Percentiles rank a stretch among this genome's conserved stretches.
Evolutionary conservation across 108 stramenopile species (phyloP).

Genomic region (Heterococcus sp.): DNA sequence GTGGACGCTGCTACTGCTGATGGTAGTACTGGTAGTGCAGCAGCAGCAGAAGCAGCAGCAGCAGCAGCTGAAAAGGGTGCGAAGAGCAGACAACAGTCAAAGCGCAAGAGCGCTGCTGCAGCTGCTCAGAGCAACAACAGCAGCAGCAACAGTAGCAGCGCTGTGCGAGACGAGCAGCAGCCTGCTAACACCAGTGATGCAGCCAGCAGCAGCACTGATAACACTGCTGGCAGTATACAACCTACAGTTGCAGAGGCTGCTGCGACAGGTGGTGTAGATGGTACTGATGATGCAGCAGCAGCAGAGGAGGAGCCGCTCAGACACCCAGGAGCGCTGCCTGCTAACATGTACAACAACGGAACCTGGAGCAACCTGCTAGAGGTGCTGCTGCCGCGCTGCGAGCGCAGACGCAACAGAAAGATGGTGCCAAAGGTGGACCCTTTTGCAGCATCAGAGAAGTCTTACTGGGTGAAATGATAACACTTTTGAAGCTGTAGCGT

Average conservation of each 20-base stretch:
- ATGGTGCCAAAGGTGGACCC: conserved; percentile 15
- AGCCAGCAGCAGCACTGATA: too few relatives aligned
- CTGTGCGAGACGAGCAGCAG: too few relatives aligned
- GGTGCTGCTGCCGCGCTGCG: conserved; percentile 32
- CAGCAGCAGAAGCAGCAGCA: background rate
- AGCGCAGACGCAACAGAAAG: background rate
- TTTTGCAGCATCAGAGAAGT: conserved; percentile 2
- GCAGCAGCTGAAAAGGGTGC: background rate
- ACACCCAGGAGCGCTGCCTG: conserved; percentile 27
- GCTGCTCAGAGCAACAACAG: too few relatives aligned
- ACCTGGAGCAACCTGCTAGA: conserved; percentile 31
- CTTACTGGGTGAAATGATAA: conserved; percentile 38
- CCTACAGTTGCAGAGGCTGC: background rate
- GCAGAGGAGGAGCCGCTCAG: background rate
- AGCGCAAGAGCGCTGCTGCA: too few relatives aligned
- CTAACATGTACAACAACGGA: conserved; percentile 40
- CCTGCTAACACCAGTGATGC: too few relatives aligned
- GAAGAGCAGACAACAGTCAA: too few relatives aligned
- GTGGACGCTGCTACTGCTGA: too few relatives aligned
- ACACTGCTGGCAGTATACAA: too few relatives aligned
- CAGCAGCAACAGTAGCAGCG: too few relatives aligned
- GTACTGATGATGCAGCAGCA: background rate
- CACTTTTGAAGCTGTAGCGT: too few relatives aligned
- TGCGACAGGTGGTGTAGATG: background rate
- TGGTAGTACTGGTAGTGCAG: too few relatives aligned